These are phyloP conservation scores for Scenedesmus sp. DNA, from an alignment of 163 green algal species.

Conservation along the genomic window DNA sequence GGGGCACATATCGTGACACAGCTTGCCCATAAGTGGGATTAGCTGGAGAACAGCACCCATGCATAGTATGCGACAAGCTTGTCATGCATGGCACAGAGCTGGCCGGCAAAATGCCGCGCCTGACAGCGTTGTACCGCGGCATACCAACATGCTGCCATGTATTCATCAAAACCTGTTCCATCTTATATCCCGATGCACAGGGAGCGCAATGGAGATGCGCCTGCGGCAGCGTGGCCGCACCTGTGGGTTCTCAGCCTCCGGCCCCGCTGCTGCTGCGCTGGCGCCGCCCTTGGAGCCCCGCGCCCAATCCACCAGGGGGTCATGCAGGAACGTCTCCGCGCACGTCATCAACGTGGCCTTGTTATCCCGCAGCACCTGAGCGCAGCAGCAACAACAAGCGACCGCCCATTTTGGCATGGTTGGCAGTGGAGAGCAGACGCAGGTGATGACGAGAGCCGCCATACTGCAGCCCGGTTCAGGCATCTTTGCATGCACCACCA, in stretches of 20 bases:
- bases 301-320: conserved; percentile 97
- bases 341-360: conserved; percentile 90
- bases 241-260: conserved; percentile 24
- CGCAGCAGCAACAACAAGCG: conserved; percentile 9
- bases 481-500: neutral
- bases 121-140: too few species aligned
- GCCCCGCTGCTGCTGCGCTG: conserved; percentile 62
- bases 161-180: too few species aligned
- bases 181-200: too few species aligned
- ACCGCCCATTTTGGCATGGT: neutral
- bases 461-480: too few species aligned
- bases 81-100: too few species aligned
- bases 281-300: conserved; percentile 48
- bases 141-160: neutral
- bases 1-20: too few species aligned
- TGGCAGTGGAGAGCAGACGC: neutral
- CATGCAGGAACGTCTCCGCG: conserved; percentile 97
- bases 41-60: too few species aligned
- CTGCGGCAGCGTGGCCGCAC: neutral
- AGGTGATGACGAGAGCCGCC: too few species aligned
- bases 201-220: too few species aligned
- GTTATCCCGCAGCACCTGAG: conserved; percentile 87
- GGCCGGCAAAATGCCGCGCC: too few species aligned
- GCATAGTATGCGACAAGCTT: too few species aligned
- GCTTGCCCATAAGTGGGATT: too few species aligned